Base-by-base conservation (phyloP, 2,329 filamentous ascomycete species). In the Diaporthe australafricana region DNA sequence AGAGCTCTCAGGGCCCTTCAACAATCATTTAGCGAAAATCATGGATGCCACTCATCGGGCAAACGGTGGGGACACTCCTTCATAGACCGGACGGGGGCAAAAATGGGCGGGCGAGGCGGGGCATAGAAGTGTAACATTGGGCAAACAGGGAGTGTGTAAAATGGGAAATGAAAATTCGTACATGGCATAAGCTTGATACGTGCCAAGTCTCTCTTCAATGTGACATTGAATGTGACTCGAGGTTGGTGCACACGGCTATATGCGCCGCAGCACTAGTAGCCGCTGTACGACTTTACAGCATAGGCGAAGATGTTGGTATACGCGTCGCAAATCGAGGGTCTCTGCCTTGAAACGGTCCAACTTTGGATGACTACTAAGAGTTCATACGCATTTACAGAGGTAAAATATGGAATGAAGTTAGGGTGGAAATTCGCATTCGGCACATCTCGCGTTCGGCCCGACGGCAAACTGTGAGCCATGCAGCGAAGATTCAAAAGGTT, bases 61-160 rank as follows among this genome's bases (percentile, higher is more conserved):
- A 17, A 50, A 30, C 60, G 42, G 20, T 25, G 60, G 27, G 60
- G 30, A 63, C 45, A 63, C 60, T 63, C 42, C 60, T 48, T 63
- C 42, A 63, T 63, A 63, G 60, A 63, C 22, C 42, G 30, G 42
- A 35, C 6, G 5, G 6, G 27, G 27, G 12, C 60, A 48, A 20
- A 45, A 45, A 27, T n/a, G n/a, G n/a, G n/a, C n/a, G n/a, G n/a
- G n/a, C n/a, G n/a, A 27, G 48, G 42, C 20, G 32, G 20, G 32
- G 42, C 20, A 63, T 48, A 63, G 60, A 63, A 30, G 16, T 63
- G 42, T 63, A 38, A 35, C 20, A 48, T 63, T 40, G 14, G 17
- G 47, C 27, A 9, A 50, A 4, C 27, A 48, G 47, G 38, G 38
- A 63, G 20, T 48, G 22, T 25, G 25, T 20, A 63, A 48, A 25